A percentile compares a stretch with the other conserved stretches of the same genome.
Conservation (phyloP, 495 filamentous ascomycete genomes). For the Neurospora sublineolata region DNA sequence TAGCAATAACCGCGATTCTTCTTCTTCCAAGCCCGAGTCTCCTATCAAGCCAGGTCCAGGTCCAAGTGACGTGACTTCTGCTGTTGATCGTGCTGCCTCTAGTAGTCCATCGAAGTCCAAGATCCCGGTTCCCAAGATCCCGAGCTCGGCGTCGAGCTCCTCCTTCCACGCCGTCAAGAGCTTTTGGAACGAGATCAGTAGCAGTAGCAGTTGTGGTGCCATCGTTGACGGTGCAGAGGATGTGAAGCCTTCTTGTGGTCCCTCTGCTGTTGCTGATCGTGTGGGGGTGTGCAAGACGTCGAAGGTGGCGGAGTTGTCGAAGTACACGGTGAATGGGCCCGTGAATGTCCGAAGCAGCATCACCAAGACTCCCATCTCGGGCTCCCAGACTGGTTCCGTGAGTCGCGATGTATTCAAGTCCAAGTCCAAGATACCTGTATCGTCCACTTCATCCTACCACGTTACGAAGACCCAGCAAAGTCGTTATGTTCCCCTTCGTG, state of each 20-base stretch:
- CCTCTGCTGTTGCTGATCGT: neutral
- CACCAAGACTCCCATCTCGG: neutral
- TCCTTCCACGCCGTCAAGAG: neutral
- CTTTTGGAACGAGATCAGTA: neutral
- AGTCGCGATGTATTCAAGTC: neutral
- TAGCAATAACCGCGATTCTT: neutral
- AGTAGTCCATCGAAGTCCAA: neutral
- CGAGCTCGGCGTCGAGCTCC: neutral
- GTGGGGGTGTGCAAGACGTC: neutral
- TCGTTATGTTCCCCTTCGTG: neutral
- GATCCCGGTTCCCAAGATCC: too few species aligned
- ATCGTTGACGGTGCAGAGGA: fast-evolving
- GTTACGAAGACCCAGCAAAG: neutral
- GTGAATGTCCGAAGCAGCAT: neutral
- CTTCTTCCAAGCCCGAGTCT: neutral
- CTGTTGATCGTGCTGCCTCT: neutral
- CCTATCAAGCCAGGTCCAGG: neutral
- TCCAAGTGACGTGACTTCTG: neutral
- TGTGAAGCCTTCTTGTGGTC: neutral
- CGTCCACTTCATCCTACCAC: neutral
- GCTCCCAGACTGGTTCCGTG: neutral
- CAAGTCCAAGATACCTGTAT: neutral
- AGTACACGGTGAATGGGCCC: neutral
- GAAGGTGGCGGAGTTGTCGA: neutral
- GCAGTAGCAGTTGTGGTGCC: neutral